Evolutionary conservation across 176 grass and related monocot genomes (phyloP).

Genomic region (Eleusine indica): DNA sequence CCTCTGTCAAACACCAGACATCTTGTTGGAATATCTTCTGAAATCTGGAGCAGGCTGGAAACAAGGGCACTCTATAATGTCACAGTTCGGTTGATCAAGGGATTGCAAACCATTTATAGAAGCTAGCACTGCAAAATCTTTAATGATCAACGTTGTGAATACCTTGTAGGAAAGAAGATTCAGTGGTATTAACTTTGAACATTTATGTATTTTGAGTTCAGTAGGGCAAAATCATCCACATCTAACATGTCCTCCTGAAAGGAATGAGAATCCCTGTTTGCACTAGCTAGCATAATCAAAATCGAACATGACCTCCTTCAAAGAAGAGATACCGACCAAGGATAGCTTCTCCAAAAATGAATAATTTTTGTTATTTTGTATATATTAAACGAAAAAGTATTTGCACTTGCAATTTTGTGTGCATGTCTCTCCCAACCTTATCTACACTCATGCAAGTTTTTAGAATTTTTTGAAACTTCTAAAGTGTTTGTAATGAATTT

Average conservation of each 20-base stretch:
- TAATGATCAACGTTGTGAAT: conserved; percentile 25
- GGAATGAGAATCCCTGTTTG: background rate
- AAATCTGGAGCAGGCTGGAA: background rate
- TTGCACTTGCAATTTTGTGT: too few species aligned
- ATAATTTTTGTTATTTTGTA: too few species aligned
- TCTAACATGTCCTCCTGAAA: conserved; percentile 11
- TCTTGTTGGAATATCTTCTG: background rate
- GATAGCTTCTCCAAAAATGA: conserved; percentile 25
- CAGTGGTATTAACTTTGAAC: conserved; percentile 14
- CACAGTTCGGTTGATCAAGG: background rate
- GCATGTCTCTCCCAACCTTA: too few species aligned
- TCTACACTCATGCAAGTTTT: too few species aligned
- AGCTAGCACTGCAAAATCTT: conserved; percentile 22
- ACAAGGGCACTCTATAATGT: conserved; percentile 12
- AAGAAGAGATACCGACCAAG: conserved; percentile 30
- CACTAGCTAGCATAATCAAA: background rate
- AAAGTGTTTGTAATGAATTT: too few species aligned
- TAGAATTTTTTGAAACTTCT: too few species aligned
- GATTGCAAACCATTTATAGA: conserved; percentile 31
- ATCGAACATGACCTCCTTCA: conserved; percentile 28
- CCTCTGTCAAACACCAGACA: background rate
- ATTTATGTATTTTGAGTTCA: conserved; percentile 35
- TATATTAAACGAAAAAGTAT: too few species aligned
- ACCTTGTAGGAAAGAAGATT: conserved; percentile 18
- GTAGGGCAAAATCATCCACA: conserved; percentile 7